These are phyloP conservation scores for Suhomyces bolitotheri DNA, from an alignment of 1,139 yeast genomes.

Conservation along the genomic window DNA sequence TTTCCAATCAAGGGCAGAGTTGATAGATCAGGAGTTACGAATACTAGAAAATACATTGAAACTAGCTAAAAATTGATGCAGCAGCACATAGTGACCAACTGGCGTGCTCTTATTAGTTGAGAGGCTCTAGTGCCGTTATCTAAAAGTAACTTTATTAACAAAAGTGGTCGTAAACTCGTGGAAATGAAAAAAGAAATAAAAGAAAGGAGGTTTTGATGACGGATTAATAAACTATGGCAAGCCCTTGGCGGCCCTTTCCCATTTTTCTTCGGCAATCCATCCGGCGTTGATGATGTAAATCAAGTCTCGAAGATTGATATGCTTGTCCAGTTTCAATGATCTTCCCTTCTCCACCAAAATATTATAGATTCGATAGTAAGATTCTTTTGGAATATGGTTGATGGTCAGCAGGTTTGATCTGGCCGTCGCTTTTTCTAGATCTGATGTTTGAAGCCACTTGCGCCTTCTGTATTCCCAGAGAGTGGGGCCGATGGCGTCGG, in stretches of 20 bases:
- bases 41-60: constrained; percentile 23
- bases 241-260: constrained; percentile 60
- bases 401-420: constrained; percentile 26
- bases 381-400: constrained; percentile 44
- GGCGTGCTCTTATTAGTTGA: neutral
- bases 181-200: no score
- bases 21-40: constrained; percentile 26
- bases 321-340: constrained; percentile 47
- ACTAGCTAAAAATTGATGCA: constrained; percentile 8
- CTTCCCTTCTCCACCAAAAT: constrained; percentile 60
- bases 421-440: constrained; percentile 20
- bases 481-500: constrained; percentile 40
- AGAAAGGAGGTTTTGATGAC: no score
- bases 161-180: no score
- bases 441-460: constrained; percentile 49
- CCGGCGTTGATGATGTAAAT: constrained; percentile 64
- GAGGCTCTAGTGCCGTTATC: no score
- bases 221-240: constrained; percentile 34
- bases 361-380: constrained; percentile 56
- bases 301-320: constrained; percentile 62
- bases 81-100: neutral
- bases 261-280: constrained; percentile 64
- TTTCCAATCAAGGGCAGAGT: constrained; percentile 25
- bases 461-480: constrained; percentile 62
- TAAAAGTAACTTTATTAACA: no score